A percentile compares a stretch with the other conserved stretches of the same genome.
phyloP scores from a whole-genome alignment of 2,329 filamentous ascomycete genomes.

The Madurella fahalii region DNA sequence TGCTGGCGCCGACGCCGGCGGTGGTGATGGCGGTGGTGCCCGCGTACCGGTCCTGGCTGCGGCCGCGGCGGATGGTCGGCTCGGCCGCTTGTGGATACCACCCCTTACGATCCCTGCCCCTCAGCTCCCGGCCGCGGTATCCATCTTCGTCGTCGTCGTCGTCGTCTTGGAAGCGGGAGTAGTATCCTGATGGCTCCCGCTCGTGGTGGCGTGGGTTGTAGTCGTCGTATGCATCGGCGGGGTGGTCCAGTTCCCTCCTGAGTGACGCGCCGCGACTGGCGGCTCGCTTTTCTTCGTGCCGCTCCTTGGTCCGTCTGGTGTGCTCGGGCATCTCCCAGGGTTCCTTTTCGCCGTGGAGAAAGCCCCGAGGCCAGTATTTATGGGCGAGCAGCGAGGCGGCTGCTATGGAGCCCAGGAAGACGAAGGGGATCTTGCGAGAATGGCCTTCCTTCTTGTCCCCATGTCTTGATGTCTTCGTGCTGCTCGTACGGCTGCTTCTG shows the following conservation, averaged over 20 bases:
- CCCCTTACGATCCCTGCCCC: neutral
- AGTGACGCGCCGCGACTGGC: neutral
- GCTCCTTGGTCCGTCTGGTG: slow-evolving; percentile 7
- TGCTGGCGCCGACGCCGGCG: too few relatives aligned
- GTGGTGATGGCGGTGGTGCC: too few relatives aligned
- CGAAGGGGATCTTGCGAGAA: slow-evolving; percentile 32
- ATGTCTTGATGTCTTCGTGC: slow-evolving; percentile 7
- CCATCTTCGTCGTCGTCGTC: neutral
- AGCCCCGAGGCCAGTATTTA: slow-evolving; percentile 38
- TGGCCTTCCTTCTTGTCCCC: slow-evolving; percentile 15
- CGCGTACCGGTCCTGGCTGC: neutral
- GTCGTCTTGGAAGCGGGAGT: neutral
- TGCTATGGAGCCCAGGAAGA: slow-evolving; percentile 37
- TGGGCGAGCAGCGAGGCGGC: slow-evolving; percentile 36
- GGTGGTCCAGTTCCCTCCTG: too few relatives aligned
- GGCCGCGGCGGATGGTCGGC: neutral
- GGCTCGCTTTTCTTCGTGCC: slow-evolving; percentile 15
- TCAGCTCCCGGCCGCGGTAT: neutral
- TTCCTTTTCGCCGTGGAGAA: slow-evolving; percentile 37
- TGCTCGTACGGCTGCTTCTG: neutral
- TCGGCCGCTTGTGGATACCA: neutral
- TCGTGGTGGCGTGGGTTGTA: neutral
- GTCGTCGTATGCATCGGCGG: neutral
- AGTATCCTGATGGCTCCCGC: too few relatives aligned
- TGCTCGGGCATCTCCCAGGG: slow-evolving; percentile 30